phyloP scores from a whole-genome alignment of 331 rosid species.

The Acacia concinna region DNA sequence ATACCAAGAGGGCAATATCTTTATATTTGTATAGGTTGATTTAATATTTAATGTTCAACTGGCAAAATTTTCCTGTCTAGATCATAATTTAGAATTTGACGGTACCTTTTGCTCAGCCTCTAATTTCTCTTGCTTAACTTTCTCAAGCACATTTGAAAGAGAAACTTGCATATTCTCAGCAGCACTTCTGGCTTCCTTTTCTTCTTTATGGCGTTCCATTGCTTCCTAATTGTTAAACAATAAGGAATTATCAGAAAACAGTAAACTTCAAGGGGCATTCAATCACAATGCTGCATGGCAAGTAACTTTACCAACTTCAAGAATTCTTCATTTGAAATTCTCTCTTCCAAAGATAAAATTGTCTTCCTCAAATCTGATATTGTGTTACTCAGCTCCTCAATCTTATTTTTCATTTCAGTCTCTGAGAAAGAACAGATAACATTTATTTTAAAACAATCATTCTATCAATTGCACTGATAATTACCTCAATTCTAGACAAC shows the following conservation, averaged over 20 bases:
- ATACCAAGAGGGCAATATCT: neutral
- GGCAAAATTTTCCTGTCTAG: neutral
- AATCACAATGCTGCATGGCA: slow-evolving; percentile 17
- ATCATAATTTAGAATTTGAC: neutral
- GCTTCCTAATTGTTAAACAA: slow-evolving; percentile 56
- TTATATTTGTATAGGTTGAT: neutral
- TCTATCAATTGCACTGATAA: neutral
- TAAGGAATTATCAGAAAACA: neutral
- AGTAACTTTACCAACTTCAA: slow-evolving; percentile 65
- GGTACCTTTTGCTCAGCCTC: slow-evolving; percentile 58
- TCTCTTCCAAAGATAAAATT: slow-evolving; percentile 58
- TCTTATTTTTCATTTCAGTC: slow-evolving; percentile 58
- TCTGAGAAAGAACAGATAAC: slow-evolving; percentile 48
- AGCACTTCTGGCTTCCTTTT: slow-evolving; percentile 58
- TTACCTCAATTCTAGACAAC: neutral
- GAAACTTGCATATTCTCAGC: slow-evolving; percentile 53
- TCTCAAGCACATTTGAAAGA: slow-evolving; percentile 33
- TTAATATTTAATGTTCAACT: slow-evolving; percentile 2
- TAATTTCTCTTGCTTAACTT: slow-evolving; percentile 43
- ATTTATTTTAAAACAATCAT: neutral
- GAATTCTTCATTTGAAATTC: slow-evolving; percentile 57
- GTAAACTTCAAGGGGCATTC: slow-evolving; percentile 15
- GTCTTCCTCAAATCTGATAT: slow-evolving; percentile 49
- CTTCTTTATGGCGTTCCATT: slow-evolving; percentile 45
- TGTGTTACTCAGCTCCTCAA: slow-evolving; percentile 47